Evolutionary conservation across 2,329 filamentous ascomycete genomes (phyloP).

Genomic region (Ceratocystis alfenasii): DNA sequence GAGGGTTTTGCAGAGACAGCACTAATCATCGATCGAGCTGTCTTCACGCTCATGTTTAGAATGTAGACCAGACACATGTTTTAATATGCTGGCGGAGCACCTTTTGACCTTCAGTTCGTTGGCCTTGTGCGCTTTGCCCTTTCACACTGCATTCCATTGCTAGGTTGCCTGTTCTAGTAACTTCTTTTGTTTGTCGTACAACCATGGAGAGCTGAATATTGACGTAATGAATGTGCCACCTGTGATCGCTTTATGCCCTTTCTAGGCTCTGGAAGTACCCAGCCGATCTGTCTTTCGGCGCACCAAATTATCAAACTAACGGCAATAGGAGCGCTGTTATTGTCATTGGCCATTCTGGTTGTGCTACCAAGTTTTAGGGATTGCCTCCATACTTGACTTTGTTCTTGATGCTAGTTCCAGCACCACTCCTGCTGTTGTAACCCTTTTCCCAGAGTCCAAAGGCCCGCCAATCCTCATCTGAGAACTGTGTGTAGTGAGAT

Average conservation of each 20-base stretch:
- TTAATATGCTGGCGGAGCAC: slow-evolving; percentile 9
- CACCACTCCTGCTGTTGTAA: neutral
- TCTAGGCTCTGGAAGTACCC: no score
- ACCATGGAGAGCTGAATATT: neutral
- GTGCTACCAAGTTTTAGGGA: neutral
- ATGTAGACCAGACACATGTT: slow-evolving; percentile 7
- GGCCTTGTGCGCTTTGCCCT: neutral
- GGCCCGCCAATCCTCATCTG: neutral
- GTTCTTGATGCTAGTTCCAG: neutral
- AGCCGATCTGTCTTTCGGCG: no score
- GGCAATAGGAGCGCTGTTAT: slow-evolving; percentile 8
- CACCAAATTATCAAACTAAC: slow-evolving; percentile 14
- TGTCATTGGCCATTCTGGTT: neutral
- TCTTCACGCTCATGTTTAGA: neutral
- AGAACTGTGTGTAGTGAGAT: no score
- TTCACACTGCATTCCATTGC: neutral
- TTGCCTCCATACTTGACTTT: neutral
- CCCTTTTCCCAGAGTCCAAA: no score
- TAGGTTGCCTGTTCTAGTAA: neutral
- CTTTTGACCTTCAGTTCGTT: slow-evolving; percentile 3
- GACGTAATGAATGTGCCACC: neutral
- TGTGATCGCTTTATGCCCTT: neutral
- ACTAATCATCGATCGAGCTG: neutral
- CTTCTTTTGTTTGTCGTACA: neutral
- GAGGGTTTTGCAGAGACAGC: neutral